Conservation (phyloP, 75 land plant genomes). For the Selaginella tamariscina region DNA sequence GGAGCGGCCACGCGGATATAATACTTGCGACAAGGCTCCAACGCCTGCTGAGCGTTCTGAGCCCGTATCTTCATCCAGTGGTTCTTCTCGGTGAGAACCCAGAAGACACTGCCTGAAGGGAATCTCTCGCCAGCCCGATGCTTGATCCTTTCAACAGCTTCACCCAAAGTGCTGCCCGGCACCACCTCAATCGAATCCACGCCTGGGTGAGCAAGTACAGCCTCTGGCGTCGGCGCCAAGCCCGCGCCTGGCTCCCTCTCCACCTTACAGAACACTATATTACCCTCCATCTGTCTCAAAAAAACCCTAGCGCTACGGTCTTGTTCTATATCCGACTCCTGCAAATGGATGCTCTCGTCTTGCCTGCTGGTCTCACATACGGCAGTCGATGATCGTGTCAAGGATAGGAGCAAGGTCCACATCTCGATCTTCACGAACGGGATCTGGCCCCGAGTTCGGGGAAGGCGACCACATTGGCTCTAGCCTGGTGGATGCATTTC, state of each 20-base stretch:
- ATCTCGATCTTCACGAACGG: slow-evolving; percentile 3
- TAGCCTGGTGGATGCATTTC: slow-evolving; percentile 3
- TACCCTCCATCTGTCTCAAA: slow-evolving; percentile 1
- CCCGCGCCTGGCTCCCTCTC: slow-evolving; percentile 4
- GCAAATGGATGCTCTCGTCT: background rate
- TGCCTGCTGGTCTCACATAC: slow-evolving; percentile 3
- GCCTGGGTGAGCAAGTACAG: slow-evolving; percentile 4
- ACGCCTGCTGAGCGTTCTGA: slow-evolving; percentile 4
- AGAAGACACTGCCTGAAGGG: slow-evolving; percentile 1
- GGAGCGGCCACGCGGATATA: slow-evolving; percentile 1
- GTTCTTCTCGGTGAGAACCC: background rate
- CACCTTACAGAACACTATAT: background rate
- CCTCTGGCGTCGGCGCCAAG: slow-evolving; percentile 4
- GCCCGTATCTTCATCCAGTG: slow-evolving; percentile 1
- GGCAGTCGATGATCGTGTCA: background rate
- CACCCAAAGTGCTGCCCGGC: slow-evolving; percentile 2
- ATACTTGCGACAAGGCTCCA: slow-evolving; percentile 3
- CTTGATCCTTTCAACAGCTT: slow-evolving; percentile 3
- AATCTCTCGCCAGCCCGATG: slow-evolving; percentile 4
- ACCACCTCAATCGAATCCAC: background rate
- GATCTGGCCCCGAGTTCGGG: slow-evolving; percentile 2
- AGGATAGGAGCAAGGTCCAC: background rate
- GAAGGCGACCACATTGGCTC: background rate
- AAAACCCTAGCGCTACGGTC: background rate
- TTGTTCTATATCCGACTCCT: background rate